Base-by-base conservation (phyloP, 805 yeast genomes). In the Yarrowia sp. region DNA sequence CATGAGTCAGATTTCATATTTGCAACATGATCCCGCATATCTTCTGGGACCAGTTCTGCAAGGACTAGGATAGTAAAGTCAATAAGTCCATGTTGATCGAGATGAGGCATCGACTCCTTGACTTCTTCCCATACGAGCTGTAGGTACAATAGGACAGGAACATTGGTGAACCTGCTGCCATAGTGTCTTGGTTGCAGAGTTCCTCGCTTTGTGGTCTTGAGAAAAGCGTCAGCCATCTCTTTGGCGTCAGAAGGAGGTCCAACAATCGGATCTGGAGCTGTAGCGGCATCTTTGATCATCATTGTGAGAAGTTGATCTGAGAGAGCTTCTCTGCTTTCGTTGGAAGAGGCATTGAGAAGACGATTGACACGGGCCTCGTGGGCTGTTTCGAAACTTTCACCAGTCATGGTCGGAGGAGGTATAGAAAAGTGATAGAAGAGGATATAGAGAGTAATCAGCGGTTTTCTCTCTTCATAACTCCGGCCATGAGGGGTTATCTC, bases 341-440 rank as follows among this genome's bases (percentile, higher is more conserved):
- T 19, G 17, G 56, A 52, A 52, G 56, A 17, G 17, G 56, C 56
- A 36, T 52, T 52, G 42, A 52, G 56, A 19, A 52, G 56, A 3
- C 39, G 36, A 17, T 52, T 52, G 56, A 52, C 56, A 5, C 56
- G 17, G 4, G 42, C 56, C 24, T 52, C 42, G 14, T 52, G 56
- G 42, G 40, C 56, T 3, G 4, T 10, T 36, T 52, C 56, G 9
- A 52, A 52, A 14, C 56, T 52, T 14, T 17, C 17, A 17, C n/a
- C 33, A 3, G 42, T 13, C 56, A 52, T 52, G n/a, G 40, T 34
- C 10, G 40, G 24, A 50, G 17, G n/a, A 34, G 14, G n/a, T 1
- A 17, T 14, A 33, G 5, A 14, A 3, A 33, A 30, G 20, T 15
- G 20, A 15, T 24, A 30, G 13, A 15, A n/a, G 20, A 9, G 19